A percentile compares a stretch with the other conserved stretches of the same genome.
Conservation (phyloP, 148 eudicot genomes). For the Linanthus parryae region DNA sequence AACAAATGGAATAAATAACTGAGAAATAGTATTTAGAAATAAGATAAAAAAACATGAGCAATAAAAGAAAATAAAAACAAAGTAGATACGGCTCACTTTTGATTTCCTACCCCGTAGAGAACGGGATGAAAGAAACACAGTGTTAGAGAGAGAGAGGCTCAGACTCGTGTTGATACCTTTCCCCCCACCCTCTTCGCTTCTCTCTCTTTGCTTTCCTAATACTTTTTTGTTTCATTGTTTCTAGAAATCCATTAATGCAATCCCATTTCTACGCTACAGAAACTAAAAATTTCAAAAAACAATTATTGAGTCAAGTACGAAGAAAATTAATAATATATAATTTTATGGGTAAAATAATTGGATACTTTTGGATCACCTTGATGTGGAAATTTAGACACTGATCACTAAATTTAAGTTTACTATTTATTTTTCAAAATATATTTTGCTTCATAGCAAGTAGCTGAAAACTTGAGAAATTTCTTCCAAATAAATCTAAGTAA, state of each 20-base stretch:
- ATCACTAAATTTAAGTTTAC: too few relatives aligned
- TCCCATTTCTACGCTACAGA: slow-evolving; percentile 11
- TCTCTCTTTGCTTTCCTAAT: slow-evolving; percentile 6
- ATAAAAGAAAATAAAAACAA: slow-evolving; percentile 5
- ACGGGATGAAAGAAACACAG: slow-evolving; percentile 38
- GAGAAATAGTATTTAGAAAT: background rate
- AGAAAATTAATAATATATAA: too few relatives aligned
- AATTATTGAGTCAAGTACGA: too few relatives aligned
- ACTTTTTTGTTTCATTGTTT: background rate
- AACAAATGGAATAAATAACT: background rate
- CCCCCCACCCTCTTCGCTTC: slow-evolving; percentile 38
- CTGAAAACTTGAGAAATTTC: too few relatives aligned
- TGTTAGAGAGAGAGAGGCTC: slow-evolving; percentile 24
- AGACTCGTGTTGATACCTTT: slow-evolving; percentile 27
- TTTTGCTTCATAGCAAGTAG: too few relatives aligned
- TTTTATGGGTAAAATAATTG: too few relatives aligned
- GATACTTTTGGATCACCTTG: too few relatives aligned
- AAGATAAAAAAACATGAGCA: background rate
- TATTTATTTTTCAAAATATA: too few relatives aligned
- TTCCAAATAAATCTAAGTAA: too few relatives aligned
- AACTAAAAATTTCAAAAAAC: slow-evolving; percentile 1
- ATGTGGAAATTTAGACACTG: too few relatives aligned
- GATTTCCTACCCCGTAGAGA: slow-evolving; percentile 35
- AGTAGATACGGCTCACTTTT: slow-evolving; percentile 10
- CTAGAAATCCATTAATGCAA: slow-evolving; percentile 3